These are phyloP conservation scores for Chenopodium suecicum DNA, from an alignment of 148 eudicot species.

Conservation along the genomic window DNA sequence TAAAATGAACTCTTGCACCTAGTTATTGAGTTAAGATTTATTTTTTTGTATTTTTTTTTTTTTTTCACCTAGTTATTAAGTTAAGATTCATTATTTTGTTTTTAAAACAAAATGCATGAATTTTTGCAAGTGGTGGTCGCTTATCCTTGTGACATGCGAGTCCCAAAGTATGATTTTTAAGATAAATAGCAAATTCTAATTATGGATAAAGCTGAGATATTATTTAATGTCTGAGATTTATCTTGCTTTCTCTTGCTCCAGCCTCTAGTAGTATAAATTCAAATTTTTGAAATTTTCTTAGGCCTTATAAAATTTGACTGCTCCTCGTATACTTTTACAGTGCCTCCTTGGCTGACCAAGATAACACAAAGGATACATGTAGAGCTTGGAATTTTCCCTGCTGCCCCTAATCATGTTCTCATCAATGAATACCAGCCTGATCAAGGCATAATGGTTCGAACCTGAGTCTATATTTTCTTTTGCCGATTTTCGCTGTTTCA, in stretches of 20 bases:
- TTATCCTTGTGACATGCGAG: not conserved
- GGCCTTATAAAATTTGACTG: not conserved
- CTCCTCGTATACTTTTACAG: constrained; percentile 36
- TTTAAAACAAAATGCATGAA: not conserved
- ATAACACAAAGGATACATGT: constrained; percentile 52
- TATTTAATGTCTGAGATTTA: not conserved
- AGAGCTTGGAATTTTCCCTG: constrained; percentile 63
- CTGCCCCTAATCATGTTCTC: constrained; percentile 86
- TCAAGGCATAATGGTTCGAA: constrained; percentile 88
- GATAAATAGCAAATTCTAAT: not conserved
- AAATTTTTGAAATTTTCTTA: not conserved
- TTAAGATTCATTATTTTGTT: not conserved
- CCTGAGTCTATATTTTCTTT: constrained; percentile 16
- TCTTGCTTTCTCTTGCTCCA: constrained; percentile 7
- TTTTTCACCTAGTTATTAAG: too few species aligned
- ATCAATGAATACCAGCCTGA: constrained; percentile 88
- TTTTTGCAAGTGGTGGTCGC: not conserved
- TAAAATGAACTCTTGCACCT: not conserved
- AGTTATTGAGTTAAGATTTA: not conserved
- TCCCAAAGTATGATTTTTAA: not conserved
- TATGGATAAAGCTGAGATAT: not conserved
- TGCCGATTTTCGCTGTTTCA: not conserved
- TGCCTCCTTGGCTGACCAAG: constrained; percentile 76
- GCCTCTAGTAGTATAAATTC: not conserved
- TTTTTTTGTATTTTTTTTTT: not conserved